Evolutionary conservation across 495 filamentous ascomycete genomes (phyloP).

Genomic region (Daldinia bambusicola): DNA sequence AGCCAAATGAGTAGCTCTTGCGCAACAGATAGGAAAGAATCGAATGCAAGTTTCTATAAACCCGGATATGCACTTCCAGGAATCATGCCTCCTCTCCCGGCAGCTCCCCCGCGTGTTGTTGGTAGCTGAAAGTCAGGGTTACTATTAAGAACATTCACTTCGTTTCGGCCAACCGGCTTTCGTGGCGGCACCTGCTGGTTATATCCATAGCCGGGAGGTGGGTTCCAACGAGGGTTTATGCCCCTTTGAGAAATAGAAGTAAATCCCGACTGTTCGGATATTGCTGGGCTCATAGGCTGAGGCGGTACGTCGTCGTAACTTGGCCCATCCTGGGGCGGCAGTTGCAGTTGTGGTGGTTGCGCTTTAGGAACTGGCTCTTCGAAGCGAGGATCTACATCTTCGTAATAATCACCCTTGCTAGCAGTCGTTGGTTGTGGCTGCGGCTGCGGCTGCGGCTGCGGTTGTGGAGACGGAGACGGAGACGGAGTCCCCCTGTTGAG

Average conservation of each 20-base stretch:
- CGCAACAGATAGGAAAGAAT: conserved; percentile 19
- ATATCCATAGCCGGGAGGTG: conserved; percentile 46
- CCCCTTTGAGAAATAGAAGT: conserved; percentile 86
- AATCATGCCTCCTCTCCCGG: conserved; percentile 45
- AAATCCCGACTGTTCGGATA: conserved; percentile 81
- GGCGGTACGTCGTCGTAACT: conserved; percentile 70
- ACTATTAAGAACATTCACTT: conserved; percentile 70
- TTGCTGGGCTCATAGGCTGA: conserved; percentile 76
- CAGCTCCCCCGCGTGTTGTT: conserved; percentile 41
- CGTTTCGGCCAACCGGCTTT: conserved; percentile 58
- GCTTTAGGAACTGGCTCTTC: conserved; percentile 54
- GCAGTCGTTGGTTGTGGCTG: conserved; percentile 27
- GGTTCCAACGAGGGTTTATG: conserved; percentile 86
- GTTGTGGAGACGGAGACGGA: too few species aligned
- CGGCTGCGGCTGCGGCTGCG: conserved; percentile 47
- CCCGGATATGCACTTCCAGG: conserved; percentile 54
- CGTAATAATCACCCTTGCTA: conserved; percentile 76
- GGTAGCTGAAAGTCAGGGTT: conserved; percentile 82
- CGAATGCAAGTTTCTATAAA: conserved; percentile 24
- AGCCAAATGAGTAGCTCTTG: neutral
- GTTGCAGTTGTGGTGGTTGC: conserved; percentile 30
- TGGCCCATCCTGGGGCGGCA: conserved; percentile 44
- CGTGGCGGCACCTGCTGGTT: conserved; percentile 53
- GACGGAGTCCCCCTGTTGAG: conserved; percentile 46
- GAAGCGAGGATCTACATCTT: conserved; percentile 94